Conservation (phyloP, 108 stramenopile species). For the Cyclotella kingstonii region DNA sequence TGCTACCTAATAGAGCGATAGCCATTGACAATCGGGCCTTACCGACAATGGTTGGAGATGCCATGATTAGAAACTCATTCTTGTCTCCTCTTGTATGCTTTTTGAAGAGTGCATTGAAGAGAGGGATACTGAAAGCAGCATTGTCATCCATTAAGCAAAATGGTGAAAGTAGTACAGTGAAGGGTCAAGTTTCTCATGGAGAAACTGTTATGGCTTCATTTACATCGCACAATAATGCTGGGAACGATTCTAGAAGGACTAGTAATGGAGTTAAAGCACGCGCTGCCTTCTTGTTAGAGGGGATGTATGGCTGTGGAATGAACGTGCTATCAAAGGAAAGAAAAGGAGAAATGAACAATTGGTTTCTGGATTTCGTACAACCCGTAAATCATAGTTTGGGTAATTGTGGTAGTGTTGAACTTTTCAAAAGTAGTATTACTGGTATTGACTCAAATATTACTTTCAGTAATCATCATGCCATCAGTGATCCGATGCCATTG, state of each 20-base stretch:
- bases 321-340: not conserved
- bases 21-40: constrained; percentile 42
- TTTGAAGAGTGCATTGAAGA: constrained; percentile 23
- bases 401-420: not conserved
- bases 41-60: constrained; percentile 34
- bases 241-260: not conserved
- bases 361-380: constrained; percentile 23
- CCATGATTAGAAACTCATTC: constrained; percentile 25
- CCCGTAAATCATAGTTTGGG: constrained; percentile 24
- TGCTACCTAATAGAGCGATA: constrained; percentile 19
- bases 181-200: no score
- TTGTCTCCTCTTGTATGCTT: constrained; percentile 16
- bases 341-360: constrained; percentile 6
- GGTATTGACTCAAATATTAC: not conserved
- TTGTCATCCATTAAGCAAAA: not conserved
- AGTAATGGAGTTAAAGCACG: not conserved
- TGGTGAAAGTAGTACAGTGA: constrained; percentile 1
- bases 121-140: constrained; percentile 12
- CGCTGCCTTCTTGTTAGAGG: constrained; percentile 16
- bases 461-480: not conserved
- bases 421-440: not conserved
- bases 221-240: not conserved
- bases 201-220: constrained; percentile 5
- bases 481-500: not conserved
- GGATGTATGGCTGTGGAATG: not conserved